Base-by-base conservation (phyloP, 495 filamentous ascomycete species). In the Trichoderma parareesei region DNA sequence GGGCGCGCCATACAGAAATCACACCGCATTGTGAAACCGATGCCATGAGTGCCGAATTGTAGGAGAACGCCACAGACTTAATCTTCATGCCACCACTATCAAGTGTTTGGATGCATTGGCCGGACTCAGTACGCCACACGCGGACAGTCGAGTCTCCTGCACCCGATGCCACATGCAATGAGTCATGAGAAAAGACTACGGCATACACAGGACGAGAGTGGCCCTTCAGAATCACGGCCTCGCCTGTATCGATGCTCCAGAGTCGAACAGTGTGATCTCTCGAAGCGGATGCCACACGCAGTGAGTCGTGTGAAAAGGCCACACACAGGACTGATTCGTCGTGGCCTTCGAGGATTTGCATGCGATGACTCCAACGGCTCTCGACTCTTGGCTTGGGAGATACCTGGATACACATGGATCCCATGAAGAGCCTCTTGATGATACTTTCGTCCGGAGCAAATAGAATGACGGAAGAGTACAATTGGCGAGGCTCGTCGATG, bases 271-370 rank as follows among this genome's bases (percentile, higher is more conserved):
- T 64, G 13, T 33, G 1, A 20, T 65, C 63, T 2, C 16, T 41
- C 13, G 63, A 65, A 9, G 63, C 48, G 10, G 63, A 65, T 16
- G 53, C 63, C 4, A 65, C 5, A 2, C 42, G 6, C 18, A 14
- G 2, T 11, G n/a, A 20, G 42, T 59, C 37, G 10, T 6, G 63
- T 27, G 65, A 65, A 53, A 71, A 70, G 48, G 18, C 43, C 9
- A 66, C 63, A 7, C 61, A 64, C 8, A 1, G 65, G 33, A 71
- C 55, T 5, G 2, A 0, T 49, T 42, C 46, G 38, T 6, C 60
- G 43, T 70, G 68, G 37, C 70, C 66, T 27, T 68, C 61, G n/a
- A 70, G 63, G 37, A 27, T 65, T 41, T 69, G 67, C 5, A 64
- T 60, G 33, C 38, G 27, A 38, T 35, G 43, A 44, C 35, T 38